Evolutionary conservation across 768 basidiomycete species (phyloP), one percentile per base, ranked within the genome.

Genomic region (Leucocoprinus leucothites): DNA sequence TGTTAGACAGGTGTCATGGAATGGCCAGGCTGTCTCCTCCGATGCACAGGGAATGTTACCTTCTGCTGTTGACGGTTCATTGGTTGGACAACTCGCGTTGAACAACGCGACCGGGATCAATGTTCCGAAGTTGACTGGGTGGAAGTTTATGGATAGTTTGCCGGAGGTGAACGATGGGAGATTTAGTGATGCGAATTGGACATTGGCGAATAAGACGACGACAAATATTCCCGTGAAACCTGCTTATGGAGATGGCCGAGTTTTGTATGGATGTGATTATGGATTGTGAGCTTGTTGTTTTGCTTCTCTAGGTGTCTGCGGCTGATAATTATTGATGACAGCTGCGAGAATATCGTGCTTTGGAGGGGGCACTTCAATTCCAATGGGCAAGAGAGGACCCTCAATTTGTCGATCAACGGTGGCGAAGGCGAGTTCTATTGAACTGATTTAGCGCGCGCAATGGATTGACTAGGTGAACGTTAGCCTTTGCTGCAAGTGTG

Each of bases 201-300:
- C 73, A 8, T 61, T 76, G 53, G 91, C 89, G 14, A 77, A 89
- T 61, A 84, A 85, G 57, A 87, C 78, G n/a, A 77, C 74, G 19
- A 91, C 91, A 25, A 89, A 88, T 60, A 84, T 86, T 54, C 86
- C 87, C 1, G 74, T 74, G 47, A 82, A 83, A 61, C 86, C 87
- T 3, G 72, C 79, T 57, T 89, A 87, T 59, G 88, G 88, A 1
- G 87, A 90, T 58, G 88, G 87, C 1, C 74, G 87, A 35, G 72
- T 91, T n/a, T 70, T 94, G 25, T 92, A 90, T 67, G 90, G 89
- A 1, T 92, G 90, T 63, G 91, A 93, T 67, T 94, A 94, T 67
- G 87, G 84, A 55, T 94, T 85, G 89, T 91, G 57, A 68, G 86
- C 68, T n/a, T 14, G 18, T 31, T 38, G 38, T 36, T n/a, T 57